Evolutionary conservation across 2,329 filamentous ascomycete species (phyloP), one percentile per base, ranked within the genome.

Genomic region (Dothistroma septosporum): DNA sequence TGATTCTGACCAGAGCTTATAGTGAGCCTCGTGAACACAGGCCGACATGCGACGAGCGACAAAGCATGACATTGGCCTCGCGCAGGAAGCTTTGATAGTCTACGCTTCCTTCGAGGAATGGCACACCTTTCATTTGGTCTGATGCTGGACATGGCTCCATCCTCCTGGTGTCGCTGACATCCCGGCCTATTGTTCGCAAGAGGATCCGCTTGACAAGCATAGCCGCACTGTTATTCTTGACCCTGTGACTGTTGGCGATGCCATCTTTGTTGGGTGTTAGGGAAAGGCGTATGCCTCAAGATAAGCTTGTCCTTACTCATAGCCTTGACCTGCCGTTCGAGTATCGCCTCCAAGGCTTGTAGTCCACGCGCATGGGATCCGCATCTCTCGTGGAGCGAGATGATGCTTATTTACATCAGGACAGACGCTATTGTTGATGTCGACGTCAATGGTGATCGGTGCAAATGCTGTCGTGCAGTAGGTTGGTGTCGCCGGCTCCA

Each of bases 361-460:
- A 16, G 24, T 11, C 37, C 54, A 56, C 1, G 37, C 54, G 9
- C 14, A 22, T 31, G 24, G 5, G 2, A 31, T 21, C n/a, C 35
- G 8, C 4, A 56, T 19, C 19, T 48, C 21, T 28, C 54, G 21
- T 0, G 54, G 54, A 10, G 35, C 22, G 12, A 47, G 41, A 9
- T 37, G 54, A 33, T 56, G 54, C 54, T 56, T 56, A 14, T 46
- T 16, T 11, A 19, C 6, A 32, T 56, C 54, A 19, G 54, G 37
- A 48, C 35, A 56, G 14, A 48, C 37, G 11, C 37, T 37, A 31
- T 56, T 21, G 14, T 14, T 10, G 11, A 16, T 21, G 33, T 47
- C 11, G 22, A 56, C 54, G 22, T 56, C 54, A 7, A 46, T n/a
- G 21, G 54, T 8, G 10, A 47, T 46, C 11, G 54, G 37, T 22